A percentile compares a stretch with the other conserved stretches of the same genome.
phyloP scores from a whole-genome alignment of 805 yeast genomes.

The Hanseniaspora singularis region DNA sequence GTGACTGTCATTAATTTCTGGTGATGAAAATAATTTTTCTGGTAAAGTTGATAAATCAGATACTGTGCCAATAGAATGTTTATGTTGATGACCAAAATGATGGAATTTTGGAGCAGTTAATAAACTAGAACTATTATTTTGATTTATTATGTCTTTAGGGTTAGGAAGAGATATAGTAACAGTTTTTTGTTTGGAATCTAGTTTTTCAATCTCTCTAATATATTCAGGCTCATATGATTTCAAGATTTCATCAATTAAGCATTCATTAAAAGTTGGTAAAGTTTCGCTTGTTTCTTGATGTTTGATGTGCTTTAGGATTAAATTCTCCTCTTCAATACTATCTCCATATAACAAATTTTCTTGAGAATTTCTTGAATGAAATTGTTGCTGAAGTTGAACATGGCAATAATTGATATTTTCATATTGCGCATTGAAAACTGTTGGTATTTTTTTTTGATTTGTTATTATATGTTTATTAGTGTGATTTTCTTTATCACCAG shows the following conservation, averaged over 20 bases:
- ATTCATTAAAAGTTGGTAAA: slow-evolving; percentile 4
- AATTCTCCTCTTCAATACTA: slow-evolving; percentile 2
- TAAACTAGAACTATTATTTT: no score
- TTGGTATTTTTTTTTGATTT: not conserved
- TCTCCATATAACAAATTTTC: slow-evolving; percentile 10
- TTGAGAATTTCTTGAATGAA: not conserved
- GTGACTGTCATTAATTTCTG: slow-evolving; percentile 9
- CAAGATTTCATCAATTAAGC: slow-evolving; percentile 11
- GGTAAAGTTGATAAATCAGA: slow-evolving; percentile 14
- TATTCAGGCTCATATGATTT: slow-evolving; percentile 4
- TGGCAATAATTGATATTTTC: not conserved
- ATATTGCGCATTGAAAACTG: not conserved
- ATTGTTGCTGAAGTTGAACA: not conserved
- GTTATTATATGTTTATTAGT: not conserved
- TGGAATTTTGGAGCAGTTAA: no score
- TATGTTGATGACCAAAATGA: slow-evolving; percentile 6
- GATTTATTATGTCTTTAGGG: not conserved
- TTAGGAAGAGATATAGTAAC: not conserved
- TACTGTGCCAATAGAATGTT: slow-evolving; percentile 2
- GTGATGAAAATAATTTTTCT: slow-evolving; percentile 12
- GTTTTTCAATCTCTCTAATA: not conserved
- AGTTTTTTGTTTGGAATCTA: not conserved
- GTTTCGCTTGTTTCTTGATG: slow-evolving; percentile 6
- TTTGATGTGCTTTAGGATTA: not conserved
- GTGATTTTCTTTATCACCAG: not conserved